Percentiles rank a stretch among this genome's conserved stretches.
Evolutionary conservation across 805 yeast species (phyloP).

Genomic region (Maudiozyma barnettii): DNA sequence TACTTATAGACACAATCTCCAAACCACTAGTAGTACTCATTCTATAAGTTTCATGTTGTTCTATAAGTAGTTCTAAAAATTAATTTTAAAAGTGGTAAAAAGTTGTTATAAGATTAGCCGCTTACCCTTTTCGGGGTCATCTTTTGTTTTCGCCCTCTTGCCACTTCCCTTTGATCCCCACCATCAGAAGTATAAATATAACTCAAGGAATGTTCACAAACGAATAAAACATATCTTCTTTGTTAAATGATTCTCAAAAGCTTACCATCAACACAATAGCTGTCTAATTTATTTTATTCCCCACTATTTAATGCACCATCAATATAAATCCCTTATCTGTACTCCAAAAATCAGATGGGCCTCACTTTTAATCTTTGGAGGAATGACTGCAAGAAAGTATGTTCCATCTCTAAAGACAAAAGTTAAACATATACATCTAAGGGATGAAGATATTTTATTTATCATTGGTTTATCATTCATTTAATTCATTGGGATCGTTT

Average conservation of each 20-base stretch:
- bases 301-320: no score
- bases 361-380: not conserved
- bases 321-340: not conserved
- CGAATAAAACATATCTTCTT: no score
- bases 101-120: no score
- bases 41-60: not conserved
- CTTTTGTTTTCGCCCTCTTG: no score
- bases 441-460: not conserved
- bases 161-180: no score
- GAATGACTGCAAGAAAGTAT: not conserved
- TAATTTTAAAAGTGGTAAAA: not conserved
- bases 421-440: not conserved
- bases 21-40: not conserved
- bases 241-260: no score
- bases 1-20: constrained; percentile 1
- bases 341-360: not conserved
- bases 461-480: not conserved
- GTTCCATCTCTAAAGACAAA: not conserved
- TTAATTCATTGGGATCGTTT: not conserved
- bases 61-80: not conserved
- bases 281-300: no score
- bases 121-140: no score
- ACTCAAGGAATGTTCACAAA: no score
- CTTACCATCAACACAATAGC: no score
- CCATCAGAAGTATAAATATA: no score